A percentile compares a stretch with the other conserved stretches of the same genome.
Conservation (phyloP, 2,329 filamentous ascomycete species). For the Westerdykella sp. region DNA sequence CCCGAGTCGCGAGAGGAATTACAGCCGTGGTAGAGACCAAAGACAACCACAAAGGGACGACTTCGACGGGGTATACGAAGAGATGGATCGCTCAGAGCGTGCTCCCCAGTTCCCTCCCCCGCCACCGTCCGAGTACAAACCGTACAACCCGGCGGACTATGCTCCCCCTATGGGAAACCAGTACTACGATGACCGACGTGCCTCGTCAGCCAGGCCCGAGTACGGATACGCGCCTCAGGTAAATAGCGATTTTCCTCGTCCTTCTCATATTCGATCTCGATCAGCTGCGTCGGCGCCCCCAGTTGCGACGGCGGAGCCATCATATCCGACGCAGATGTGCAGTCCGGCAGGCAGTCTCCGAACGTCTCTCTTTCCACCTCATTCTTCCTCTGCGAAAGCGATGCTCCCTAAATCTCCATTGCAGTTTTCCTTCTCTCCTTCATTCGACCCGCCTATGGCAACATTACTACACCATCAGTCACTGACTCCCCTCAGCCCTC, state of each 20-base stretch:
- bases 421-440: conserved; percentile 26
- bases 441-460: conserved; percentile 34
- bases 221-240: conserved; percentile 32
- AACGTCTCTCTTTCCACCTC: conserved; percentile 12
- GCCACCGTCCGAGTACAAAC: conserved; percentile 27
- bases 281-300: conserved; percentile 20
- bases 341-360: conserved; percentile 15
- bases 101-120: conserved; percentile 29
- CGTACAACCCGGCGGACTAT: conserved; percentile 35
- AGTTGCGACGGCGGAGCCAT: conserved; percentile 15
- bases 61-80: conserved; percentile 21
- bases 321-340: conserved; percentile 19
- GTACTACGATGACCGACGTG: conserved; percentile 14
- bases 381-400: conserved; percentile 11
- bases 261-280: conserved; percentile 24
- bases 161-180: conserved; percentile 15
- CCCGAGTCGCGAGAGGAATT: conserved; percentile 17
- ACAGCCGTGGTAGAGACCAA: conserved; percentile 24
- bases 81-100: conserved; percentile 25
- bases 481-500: conserved; percentile 32
- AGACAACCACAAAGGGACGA: conserved; percentile 14
- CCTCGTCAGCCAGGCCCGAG: conserved; percentile 20
- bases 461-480: conserved; percentile 22
- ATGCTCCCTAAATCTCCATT: conserved; percentile 25
- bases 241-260: conserved; percentile 18